Evolutionary conservation across 371 early-diverging fungal species (phyloP), one percentile per base, ranked within the genome.

Genomic region (Circinella umbellata): DNA sequence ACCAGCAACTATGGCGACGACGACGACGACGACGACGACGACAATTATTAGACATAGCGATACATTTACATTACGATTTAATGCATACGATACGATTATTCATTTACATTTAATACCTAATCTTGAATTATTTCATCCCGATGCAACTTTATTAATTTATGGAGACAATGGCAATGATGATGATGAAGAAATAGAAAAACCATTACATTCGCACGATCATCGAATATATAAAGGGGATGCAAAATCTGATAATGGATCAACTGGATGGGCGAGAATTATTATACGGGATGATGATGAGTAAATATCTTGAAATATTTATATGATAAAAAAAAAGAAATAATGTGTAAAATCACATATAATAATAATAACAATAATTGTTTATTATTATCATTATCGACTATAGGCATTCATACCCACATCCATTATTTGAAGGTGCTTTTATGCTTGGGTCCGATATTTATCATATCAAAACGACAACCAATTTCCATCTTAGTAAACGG

Each of bases 51-150:
- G 62, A 51, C 77, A 76, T 39, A 81, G 85, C 66, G 91, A 87
- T 39, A 80, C 82, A 4, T 75, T 90, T 61, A 80, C 86, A 37
- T 47, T 91, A 20, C 76, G 80, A 39, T 81, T 92, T 64, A 69
- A 69, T 14, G 93, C 91, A 15, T 92, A 81, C 78, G 89, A 91
- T 70, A 81, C 80, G 34, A 85, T 92, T 0, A 92, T 91, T 71
- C 71, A 79, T 46, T 74, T 96, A 60, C 76, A 91, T 63, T 83
- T 96, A 14, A 86, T 85, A 69, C 94, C 93, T 37, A 93, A 95
- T 79, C 18, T 68, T 27, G 90, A 92, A 53, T 70, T 96, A 47
- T 76, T 95, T 55, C 95, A 94, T 74, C 87, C 91, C 0, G 76
- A 88, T 3, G 92, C 92, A 3, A 74, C 74, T 4, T 65, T 63